Evolutionary conservation across 139 green algal species (phyloP), one percentile per base, ranked within the genome.

Genomic region (Auxenochlorella pyrenoidosa): DNA sequence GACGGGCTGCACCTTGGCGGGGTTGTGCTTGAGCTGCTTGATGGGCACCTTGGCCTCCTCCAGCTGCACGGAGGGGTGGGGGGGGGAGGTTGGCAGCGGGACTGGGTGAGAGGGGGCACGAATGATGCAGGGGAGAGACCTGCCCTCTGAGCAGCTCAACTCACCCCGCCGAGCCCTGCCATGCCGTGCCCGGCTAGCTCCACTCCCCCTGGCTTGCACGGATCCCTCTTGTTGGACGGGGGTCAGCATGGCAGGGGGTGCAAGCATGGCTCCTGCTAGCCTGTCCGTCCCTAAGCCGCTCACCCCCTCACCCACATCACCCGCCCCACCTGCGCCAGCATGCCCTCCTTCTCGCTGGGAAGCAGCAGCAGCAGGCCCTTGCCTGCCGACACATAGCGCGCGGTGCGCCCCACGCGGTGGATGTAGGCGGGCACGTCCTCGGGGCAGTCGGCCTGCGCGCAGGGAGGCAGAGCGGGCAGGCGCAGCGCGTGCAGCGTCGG

Each of bases 391-490:
- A 86, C 63, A 65, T 92, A 98, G 58, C 96, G 91, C 15, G 96
- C 96, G 18, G 96, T 98, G 36, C 96, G 90, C 16, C 96, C 96
- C 22, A 97, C 96, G 5, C 96, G 91, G 92, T 99, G 98, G 84
- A 99, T 99, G 94, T 99, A 99, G 15, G 92, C 88, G 13, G 93
- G 90, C 32, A 95, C 93, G 86, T 99, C 97, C 83, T 99, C 97
- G 13, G 98, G 97, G 88, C 97, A 99, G 90, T 99, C 98, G 26
- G 91, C 88, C 91, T 98, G 93, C 26, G 18, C 16, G 71, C 16
- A n/a, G 28, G 10, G 71, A 51, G 5, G 13, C 22, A 43, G n/a
- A 5, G 34, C 6, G 60, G 3, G 24, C 3, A 30, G 60, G 8
- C 3, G 16, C 12, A 68, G 60, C 4, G 60, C 12, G 60, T 12